A percentile compares a stretch with the other conserved stretches of the same genome.
These are phyloP conservation scores for Leccinum barrowsii DNA, from an alignment of 768 basidiomycete genomes.

Conservation along the genomic window DNA sequence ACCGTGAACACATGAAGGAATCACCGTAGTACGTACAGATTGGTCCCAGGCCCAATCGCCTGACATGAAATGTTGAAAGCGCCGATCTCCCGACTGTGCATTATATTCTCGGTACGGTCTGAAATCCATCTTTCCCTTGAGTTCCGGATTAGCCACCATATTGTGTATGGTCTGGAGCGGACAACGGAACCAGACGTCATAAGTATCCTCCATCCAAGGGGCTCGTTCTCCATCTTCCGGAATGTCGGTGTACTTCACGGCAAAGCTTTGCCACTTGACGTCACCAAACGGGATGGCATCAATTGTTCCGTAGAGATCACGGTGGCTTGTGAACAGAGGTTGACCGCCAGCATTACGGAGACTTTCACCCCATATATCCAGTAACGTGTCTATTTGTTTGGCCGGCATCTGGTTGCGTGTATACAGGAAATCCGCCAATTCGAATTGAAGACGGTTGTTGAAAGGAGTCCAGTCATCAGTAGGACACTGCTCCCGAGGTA, in stretches of 20 bases:
- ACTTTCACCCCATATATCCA: neutral
- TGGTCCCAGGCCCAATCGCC: neutral
- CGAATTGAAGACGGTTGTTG: neutral
- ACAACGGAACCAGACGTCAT: neutral
- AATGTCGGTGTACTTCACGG: neutral
- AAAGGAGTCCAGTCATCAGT: neutral
- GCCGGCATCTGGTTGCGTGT: neutral
- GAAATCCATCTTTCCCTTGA: neutral
- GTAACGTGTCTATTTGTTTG: neutral
- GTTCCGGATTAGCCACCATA: neutral
- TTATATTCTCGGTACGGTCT: neutral
- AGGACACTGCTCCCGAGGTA: neutral
- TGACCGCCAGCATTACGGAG: neutral
- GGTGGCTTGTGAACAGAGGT: neutral
- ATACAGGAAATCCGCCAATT: neutral
- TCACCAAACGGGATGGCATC: neutral
- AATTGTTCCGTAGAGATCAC: neutral
- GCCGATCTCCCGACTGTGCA: neutral
- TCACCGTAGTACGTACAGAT: neutral
- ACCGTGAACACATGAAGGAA: neutral
- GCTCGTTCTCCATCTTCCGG: neutral
- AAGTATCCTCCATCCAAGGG: neutral
- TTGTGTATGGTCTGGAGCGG: neutral
- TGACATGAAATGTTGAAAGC: neutral
- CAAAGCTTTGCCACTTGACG: neutral